phyloP scores from a whole-genome alignment of 257 asterid genomes.

The Ehretia macrophylla region DNA sequence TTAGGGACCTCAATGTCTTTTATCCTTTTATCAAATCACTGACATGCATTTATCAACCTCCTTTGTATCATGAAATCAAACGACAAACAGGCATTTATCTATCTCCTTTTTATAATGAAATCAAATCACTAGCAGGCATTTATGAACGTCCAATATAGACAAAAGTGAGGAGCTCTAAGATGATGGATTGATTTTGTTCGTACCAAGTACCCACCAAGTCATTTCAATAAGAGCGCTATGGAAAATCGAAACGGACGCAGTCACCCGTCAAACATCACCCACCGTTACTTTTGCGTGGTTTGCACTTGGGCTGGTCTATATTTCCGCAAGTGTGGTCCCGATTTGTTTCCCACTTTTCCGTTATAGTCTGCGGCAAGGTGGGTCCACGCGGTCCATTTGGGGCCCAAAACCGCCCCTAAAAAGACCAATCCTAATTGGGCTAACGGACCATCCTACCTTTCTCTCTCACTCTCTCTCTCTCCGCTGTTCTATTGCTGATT shows the following conservation, averaged over 20 bases:
- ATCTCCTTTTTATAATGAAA: too few relatives aligned
- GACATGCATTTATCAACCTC: background rate
- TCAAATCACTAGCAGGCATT: too few relatives aligned
- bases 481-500: background rate
- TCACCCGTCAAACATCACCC: slow-evolving; percentile 13
- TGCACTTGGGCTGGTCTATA: slow-evolving; percentile 13
- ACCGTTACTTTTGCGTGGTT: slow-evolving; percentile 23
- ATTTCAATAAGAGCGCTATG: background rate
- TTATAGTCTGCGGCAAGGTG: slow-evolving; percentile 17
- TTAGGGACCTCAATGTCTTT: too few relatives aligned
- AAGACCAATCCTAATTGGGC: slow-evolving; percentile 17
- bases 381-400: slow-evolving; percentile 19
- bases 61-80: too few relatives aligned
- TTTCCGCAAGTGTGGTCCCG: slow-evolving; percentile 16
- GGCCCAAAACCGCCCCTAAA: slow-evolving; percentile 20
- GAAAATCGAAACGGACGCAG: background rate
- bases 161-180: background rate
- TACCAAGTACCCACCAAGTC: background rate
- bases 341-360: background rate
- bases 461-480: background rate
- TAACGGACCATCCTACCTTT: slow-evolving; percentile 12
- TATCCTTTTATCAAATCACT: too few relatives aligned
- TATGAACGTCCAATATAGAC: background rate
- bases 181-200: background rate
- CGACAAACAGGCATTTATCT: background rate